A percentile compares a stretch with the other conserved stretches of the same genome.
These are phyloP conservation scores for Closterium sp. DNA, from an alignment of 139 green algal species.

Conservation along the genomic window DNA sequence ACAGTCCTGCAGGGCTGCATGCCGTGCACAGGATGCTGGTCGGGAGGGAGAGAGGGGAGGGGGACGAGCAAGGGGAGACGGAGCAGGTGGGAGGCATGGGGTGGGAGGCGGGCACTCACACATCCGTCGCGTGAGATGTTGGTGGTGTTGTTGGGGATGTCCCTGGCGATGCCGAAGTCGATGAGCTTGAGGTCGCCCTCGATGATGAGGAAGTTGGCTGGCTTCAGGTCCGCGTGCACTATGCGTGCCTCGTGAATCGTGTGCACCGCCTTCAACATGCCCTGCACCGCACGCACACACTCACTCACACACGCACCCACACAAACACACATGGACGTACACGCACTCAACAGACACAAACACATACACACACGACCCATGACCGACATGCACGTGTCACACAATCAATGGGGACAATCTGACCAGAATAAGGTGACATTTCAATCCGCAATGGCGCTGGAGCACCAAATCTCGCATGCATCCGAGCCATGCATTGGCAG, in stretches of 20 bases:
- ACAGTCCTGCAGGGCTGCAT: no score
- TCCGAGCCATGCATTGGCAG: no score
- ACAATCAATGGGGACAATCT: no score
- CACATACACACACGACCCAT: no score
- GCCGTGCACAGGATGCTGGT: neutral
- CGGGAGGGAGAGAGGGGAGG: neutral
- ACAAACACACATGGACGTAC: no score
- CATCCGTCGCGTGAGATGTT: constrained; percentile 65
- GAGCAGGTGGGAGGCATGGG: neutral
- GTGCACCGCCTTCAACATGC: constrained; percentile 95
- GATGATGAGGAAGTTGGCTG: constrained; percentile 95
- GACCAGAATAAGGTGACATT: no score
- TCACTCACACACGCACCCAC: no score
- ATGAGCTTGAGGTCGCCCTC: constrained; percentile 96
- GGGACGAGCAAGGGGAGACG: neutral
- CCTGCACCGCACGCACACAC: constrained; percentile 58
- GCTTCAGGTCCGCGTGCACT: constrained; percentile 96
- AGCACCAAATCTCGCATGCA: no score
- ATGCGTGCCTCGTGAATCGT: constrained; percentile 91
- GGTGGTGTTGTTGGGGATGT: constrained; percentile 86
- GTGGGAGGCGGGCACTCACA: neutral
- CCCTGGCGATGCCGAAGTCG: constrained; percentile 97
- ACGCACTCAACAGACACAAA: no score
- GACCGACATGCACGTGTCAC: no score
- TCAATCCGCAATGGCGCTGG: no score